Evolutionary conservation across 495 filamentous ascomycete genomes (phyloP).

Genomic region (Aspergillus coremiiformis): DNA sequence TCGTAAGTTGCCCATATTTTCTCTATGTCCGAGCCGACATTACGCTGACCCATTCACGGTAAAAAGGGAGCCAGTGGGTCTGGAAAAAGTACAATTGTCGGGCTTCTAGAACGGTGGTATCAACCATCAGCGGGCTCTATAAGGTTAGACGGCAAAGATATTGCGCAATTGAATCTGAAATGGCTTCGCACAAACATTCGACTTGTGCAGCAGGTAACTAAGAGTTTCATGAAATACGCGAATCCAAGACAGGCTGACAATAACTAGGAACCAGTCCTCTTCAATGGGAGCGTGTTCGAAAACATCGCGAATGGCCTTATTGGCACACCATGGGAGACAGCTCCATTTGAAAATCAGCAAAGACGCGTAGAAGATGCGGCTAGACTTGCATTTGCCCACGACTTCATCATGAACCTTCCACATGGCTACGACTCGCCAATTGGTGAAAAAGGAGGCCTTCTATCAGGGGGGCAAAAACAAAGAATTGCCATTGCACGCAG

Average conservation of each 20-base stretch:
- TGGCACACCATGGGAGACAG: slow-evolving; percentile 54
- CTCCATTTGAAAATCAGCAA: slow-evolving; percentile 39
- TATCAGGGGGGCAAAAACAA: slow-evolving; percentile 91
- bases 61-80: slow-evolving; percentile 59
- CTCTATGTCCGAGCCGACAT: slow-evolving; percentile 16
- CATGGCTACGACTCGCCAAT: slow-evolving; percentile 68
- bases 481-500: slow-evolving; percentile 73
- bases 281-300: slow-evolving; percentile 67
- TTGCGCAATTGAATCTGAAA: slow-evolving; percentile 63
- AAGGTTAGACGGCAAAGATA: slow-evolving; percentile 64
- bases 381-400: slow-evolving; percentile 50
- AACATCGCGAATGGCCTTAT: slow-evolving; percentile 74
- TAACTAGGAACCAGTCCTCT: slow-evolving; percentile 33
- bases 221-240: background rate
- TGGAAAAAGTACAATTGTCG: slow-evolving; percentile 80
- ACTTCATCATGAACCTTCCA: slow-evolving; percentile 31
- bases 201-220: slow-evolving; percentile 46
- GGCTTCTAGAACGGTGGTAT: slow-evolving; percentile 82
- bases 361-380: slow-evolving; percentile 47
- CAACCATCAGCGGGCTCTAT: slow-evolving; percentile 65
- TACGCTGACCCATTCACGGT: background rate
- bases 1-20: slow-evolving; percentile 12
- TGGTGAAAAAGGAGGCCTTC: slow-evolving; percentile 73
- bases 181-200: slow-evolving; percentile 80
- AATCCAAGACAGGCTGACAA: background rate